Percentiles rank a stretch among this genome's conserved stretches.
Conservation (phyloP, 1,284 basidiomycete species). For the Ustilago loliicola region DNA sequence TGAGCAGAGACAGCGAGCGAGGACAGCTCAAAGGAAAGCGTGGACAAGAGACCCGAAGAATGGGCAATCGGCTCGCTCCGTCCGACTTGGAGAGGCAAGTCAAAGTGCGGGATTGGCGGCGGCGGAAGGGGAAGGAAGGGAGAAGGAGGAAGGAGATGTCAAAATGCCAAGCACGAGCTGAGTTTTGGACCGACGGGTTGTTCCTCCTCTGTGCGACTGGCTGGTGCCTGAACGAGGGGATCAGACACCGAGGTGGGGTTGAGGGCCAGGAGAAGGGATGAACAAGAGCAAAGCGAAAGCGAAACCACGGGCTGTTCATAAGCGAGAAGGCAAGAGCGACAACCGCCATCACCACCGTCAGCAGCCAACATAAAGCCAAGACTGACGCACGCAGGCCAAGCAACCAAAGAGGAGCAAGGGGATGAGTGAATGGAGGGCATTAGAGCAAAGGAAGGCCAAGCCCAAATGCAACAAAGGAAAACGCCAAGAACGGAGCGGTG, state of each 20-base stretch:
- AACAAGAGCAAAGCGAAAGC: not conserved
- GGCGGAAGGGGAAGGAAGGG: not conserved
- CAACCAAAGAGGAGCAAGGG: not conserved
- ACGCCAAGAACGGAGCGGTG: constrained; percentile 4
- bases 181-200: constrained; percentile 15
- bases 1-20: not conserved
- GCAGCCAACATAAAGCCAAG: too few relatives aligned
- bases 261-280: not conserved
- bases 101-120: constrained; percentile 2
- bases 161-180: constrained; percentile 13
- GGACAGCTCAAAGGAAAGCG: not conserved
- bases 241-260: not conserved
- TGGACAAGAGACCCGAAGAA: not conserved
- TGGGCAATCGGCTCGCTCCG: not conserved
- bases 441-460: constrained; percentile 4
- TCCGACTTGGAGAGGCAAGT: not conserved
- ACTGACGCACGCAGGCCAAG: not conserved
- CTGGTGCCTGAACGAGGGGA: not conserved
- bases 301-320: not conserved
- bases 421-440: not conserved
- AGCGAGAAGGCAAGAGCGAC: not conserved
- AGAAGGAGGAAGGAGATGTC: not conserved
- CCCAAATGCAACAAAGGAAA: constrained; percentile 1
- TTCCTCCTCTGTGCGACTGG: not conserved
- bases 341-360: not conserved